Percentiles rank a stretch among this genome's conserved stretches.
Evolutionary conservation across 257 asterid genomes (phyloP).

Genomic region (Verbascum thapsus): DNA sequence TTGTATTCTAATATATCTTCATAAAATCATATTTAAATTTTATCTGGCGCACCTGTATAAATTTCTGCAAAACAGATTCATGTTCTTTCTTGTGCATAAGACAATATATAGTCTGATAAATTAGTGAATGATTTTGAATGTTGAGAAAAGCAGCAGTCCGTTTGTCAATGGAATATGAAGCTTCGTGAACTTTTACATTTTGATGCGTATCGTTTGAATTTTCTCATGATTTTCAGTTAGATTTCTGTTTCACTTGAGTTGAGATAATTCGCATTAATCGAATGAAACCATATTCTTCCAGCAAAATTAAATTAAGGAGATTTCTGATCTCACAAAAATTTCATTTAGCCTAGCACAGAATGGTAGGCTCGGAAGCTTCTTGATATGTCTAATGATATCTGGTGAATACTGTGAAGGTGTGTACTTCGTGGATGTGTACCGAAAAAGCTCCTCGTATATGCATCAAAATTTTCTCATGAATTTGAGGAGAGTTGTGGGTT

Average conservation of each 20-base stretch:
- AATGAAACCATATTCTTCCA: constrained; percentile 10
- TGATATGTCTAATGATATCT: constrained; percentile 29
- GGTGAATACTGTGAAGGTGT: constrained; percentile 60
- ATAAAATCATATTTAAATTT: neutral
- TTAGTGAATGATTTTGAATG: neutral
- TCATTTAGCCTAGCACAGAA: constrained; percentile 7
- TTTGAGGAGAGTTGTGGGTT: constrained; percentile 91
- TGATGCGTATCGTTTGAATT: constrained; percentile 8
- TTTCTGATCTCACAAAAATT: constrained; percentile 9
- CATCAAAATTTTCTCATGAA: constrained; percentile 90
- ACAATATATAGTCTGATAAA: constrained; percentile 11
- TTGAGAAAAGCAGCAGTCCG: neutral
- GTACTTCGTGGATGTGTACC: constrained; percentile 99
- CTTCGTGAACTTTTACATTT: constrained; percentile 15
- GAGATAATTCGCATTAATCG: neutral
- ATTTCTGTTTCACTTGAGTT: constrained; percentile 13
- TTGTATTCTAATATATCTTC: neutral
- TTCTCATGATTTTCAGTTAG: neutral
- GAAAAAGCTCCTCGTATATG: constrained; percentile 87
- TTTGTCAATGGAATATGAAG: constrained; percentile 6
- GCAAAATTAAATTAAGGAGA: neutral
- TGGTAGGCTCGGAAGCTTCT: constrained; percentile 9
- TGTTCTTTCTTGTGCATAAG: neutral
- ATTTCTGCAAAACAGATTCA: constrained; percentile 1
- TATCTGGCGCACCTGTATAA: constrained; percentile 10